A percentile compares a stretch with the other conserved stretches of the same genome.
phyloP scores from a whole-genome alignment of 768 basidiomycete genomes.

The Phlegmacium glaucopus region DNA sequence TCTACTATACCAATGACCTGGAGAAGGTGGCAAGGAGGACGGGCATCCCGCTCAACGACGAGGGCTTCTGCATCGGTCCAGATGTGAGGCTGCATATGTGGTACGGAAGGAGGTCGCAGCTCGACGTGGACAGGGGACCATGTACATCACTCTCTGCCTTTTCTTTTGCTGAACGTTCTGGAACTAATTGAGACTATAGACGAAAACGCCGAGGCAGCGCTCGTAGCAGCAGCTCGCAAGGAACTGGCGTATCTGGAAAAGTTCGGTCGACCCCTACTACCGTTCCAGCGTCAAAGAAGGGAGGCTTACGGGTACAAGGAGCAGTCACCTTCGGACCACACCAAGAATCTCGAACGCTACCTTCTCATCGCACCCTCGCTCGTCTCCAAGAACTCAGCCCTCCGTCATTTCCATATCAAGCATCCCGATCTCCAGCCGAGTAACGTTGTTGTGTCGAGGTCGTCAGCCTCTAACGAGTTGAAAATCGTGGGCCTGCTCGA shows the following conservation, averaged over 20 bases:
- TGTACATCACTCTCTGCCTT: no score
- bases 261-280: constrained; percentile 47
- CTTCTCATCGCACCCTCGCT: constrained; percentile 44
- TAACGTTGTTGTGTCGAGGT: constrained; percentile 48
- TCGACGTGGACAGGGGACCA: constrained; percentile 46
- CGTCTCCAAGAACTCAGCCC: constrained; percentile 35
- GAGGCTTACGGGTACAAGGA: constrained; percentile 39
- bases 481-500: constrained; percentile 43
- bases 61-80: constrained; percentile 31
- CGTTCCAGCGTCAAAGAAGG: constrained; percentile 41
- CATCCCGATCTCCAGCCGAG: constrained; percentile 49
- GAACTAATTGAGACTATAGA: no score
- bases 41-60: constrained; percentile 24
- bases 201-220: constrained; percentile 39
- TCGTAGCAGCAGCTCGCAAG: constrained; percentile 40
- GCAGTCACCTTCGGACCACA: constrained; percentile 41
- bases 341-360: constrained; percentile 47
- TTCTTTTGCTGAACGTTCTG: no score
- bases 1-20: constrained; percentile 38
- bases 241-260: constrained; percentile 44
- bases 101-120: constrained; percentile 42
- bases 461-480: constrained; percentile 36
- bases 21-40: constrained; percentile 26
- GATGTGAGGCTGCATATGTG: constrained; percentile 21
- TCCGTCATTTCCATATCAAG: constrained; percentile 43